Conservation (phyloP, 805 yeast genomes). For the Starmera amethionina region DNA sequence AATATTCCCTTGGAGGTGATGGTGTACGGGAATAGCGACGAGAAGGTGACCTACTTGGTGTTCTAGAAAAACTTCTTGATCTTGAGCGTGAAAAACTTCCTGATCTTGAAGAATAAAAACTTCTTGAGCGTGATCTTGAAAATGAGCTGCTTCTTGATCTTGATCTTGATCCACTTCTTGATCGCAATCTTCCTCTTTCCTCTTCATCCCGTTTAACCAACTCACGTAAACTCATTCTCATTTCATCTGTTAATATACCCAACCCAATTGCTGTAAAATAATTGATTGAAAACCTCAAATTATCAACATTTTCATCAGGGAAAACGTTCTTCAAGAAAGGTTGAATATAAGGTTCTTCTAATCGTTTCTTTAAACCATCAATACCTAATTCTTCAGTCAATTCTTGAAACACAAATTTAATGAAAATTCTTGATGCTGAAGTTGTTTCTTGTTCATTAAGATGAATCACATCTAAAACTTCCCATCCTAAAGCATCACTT, state of each 20-base stretch:
- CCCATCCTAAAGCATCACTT: slow-evolving; percentile 58
- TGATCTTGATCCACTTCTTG: slow-evolving; percentile 14
- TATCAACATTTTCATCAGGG: slow-evolving; percentile 44
- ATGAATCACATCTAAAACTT: slow-evolving; percentile 40
- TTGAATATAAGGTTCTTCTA: slow-evolving; percentile 42
- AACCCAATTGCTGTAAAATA: slow-evolving; percentile 89
- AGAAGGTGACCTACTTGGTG: slow-evolving; percentile 12
- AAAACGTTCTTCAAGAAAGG: slow-evolving; percentile 49
- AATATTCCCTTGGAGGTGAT: slow-evolving; percentile 15
- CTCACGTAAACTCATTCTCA: slow-evolving; percentile 48
- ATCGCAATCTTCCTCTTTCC: slow-evolving; percentile 5
- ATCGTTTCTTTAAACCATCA: slow-evolving; percentile 33
- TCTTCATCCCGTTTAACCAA: slow-evolving; percentile 19
- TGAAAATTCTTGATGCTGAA: slow-evolving; percentile 70
- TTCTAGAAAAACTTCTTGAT: slow-evolving; percentile 5
- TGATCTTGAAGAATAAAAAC: slow-evolving; percentile 7
- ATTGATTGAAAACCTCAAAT: slow-evolving; percentile 71
- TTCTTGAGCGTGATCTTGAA: slow-evolving; percentile 12
- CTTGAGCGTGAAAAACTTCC: slow-evolving; percentile 11
- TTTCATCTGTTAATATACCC: slow-evolving; percentile 72
- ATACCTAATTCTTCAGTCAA: slow-evolving; percentile 70
- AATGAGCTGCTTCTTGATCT: slow-evolving; percentile 5
- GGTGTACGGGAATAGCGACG: slow-evolving; percentile 7
- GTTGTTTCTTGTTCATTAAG: slow-evolving; percentile 66
- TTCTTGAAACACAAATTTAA: slow-evolving; percentile 75